Evolutionary conservation across 2,329 filamentous ascomycete genomes (phyloP), one percentile per base, ranked within the genome.

Genomic region (Trichocomaceae sp.): DNA sequence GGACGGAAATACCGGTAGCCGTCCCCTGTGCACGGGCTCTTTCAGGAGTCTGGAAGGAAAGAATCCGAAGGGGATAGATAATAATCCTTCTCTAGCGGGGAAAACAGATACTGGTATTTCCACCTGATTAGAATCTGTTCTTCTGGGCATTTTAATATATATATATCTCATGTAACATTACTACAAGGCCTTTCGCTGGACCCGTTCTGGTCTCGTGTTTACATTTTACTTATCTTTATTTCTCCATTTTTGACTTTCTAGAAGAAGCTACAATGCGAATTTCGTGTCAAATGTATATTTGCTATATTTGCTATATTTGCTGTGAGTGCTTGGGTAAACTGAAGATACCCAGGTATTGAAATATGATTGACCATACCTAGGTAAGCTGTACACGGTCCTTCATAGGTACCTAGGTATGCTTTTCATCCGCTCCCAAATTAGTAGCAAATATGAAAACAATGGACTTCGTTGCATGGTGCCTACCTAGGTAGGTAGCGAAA

Each of bases 151-250:
- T 42, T 17, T 22, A n/a, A 39, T 39, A 39, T 39, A 39, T 12
- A 29, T 29, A 29, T 9, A 29, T 29, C 8, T 29, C 26, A 29
- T 29, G 26, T 29, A 29, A 29, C 22, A 52, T 52, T n/a, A 52
- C 29, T 41, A 29, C 50, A 20, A 45, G 50, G 12, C 15, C 26
- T 22, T n/a, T 46, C 41, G 50, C 50, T 46, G 50, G 50, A 37
- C 46, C 50, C 50, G 50, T 33, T 52, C 44, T 37, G 29, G 29
- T 33, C 23, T 35, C 23, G 35, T 46, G 39, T 51, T 51, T 20
- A 46, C 12, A 33, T 13, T 44, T 46, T 29, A 35, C 41, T 39
- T 42, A 3, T 37, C n/a, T n/a, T n/a, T 37, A 2, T 37, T 26
- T 26, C 23, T 37, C 33, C 12, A 3, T 37, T 41, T 41, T 41